Conservation (phyloP, 2,329 filamentous ascomycete species). For the Blastomyces gilchristii region DNA sequence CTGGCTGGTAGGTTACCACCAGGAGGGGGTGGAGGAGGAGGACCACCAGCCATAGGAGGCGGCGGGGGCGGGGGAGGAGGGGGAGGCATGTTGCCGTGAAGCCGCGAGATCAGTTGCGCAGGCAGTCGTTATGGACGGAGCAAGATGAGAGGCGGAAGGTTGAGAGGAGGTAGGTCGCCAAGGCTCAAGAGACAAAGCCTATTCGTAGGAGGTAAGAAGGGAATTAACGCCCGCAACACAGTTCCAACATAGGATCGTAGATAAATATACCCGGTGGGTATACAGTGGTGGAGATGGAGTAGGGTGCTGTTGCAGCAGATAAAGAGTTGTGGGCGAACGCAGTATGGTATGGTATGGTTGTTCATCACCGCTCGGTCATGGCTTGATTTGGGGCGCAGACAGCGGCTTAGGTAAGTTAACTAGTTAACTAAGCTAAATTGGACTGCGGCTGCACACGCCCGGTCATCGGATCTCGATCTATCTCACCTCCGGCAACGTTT, state of each 20-base stretch:
- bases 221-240: neutral
- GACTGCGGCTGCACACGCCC: too few species aligned
- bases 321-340: neutral
- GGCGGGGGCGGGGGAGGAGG: slow-evolving; percentile 62
- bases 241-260: neutral
- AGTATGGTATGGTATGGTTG: neutral
- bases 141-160: neutral
- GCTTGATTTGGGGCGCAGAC: too few species aligned
- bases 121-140: slow-evolving; percentile 5
- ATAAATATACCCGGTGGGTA: neutral
- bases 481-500: too few species aligned
- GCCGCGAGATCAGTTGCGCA: neutral
- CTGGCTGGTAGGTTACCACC: slow-evolving; percentile 46
- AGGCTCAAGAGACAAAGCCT: neutral
- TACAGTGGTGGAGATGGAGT: neutral
- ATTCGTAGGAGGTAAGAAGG: neutral
- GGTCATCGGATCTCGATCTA: too few species aligned
- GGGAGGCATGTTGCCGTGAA: slow-evolving; percentile 31
- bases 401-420: neutral
- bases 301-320: neutral
- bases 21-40: slow-evolving; percentile 53
- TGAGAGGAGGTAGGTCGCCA: neutral
- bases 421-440: too few species aligned
- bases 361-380: neutral
- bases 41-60: slow-evolving; percentile 46